Evolutionary conservation across 495 filamentous ascomycete species (phyloP), one percentile per base, ranked within the genome.

Genomic region (Chlorociboria aeruginascens): DNA sequence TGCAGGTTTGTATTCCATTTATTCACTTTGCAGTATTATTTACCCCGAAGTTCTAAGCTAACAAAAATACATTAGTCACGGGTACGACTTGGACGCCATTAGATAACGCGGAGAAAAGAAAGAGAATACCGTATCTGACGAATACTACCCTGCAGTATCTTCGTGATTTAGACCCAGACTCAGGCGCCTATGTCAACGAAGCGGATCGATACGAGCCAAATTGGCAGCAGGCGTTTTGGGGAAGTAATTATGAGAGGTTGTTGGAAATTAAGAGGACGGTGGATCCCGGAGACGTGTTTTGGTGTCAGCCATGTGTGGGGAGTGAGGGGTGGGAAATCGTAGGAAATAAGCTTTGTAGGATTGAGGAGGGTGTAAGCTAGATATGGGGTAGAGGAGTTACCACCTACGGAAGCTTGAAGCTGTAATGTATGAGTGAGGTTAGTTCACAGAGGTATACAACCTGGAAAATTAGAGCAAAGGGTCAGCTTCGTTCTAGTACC

Each of bases 211-310:
- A 62, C 31, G 74, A 75, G 47, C 67, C 68, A 2, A 49, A 74
- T 30, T 77, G 63, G 63, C 63, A 69, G 43, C 54, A 58, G n/a
- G 60, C 65, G 3, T 76, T 76, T 58, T 79, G 67, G 64, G 76
- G 75, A 1, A 40, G 55, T 0, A 70, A 75, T 30, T 78, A 78
- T 55, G 53, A 56, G 3, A 58, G 69, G 6, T 57, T 77, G 44
- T 44, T 63, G 4, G 28, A 40, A 20, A 74, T 78, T 47, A 78
- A 79, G 56, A 57, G 66, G 38, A 64, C 64, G 40, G 67, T 76
- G 12, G 79, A 85, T 61, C 78, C 81, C 0, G 45, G 66, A 8
- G 67, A 72, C 38, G 59, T 82, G 3, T 71, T 83, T 35, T 83
- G 78, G 65, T 81, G 70, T 35, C 58, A 54, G 11, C 72, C 72